Percentiles rank a stretch among this genome's conserved stretches.
Conservation (phyloP, 1,284 basidiomycete species). For the Marasmius sp. region DNA sequence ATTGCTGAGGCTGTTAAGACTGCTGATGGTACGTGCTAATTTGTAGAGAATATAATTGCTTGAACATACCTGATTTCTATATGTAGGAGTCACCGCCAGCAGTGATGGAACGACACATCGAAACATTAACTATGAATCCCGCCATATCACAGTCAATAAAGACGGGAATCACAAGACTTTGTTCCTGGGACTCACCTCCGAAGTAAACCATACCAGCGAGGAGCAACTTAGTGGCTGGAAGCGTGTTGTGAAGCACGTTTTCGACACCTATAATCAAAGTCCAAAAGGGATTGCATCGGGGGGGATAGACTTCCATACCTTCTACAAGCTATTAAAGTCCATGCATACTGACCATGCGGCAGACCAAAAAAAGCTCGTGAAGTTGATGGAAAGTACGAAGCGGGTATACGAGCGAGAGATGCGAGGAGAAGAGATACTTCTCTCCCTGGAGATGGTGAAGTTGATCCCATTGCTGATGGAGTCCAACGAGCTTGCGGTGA, state of each 20-base stretch:
- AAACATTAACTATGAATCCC: conserved; percentile 21
- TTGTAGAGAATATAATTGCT: neutral
- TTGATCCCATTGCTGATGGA: conserved; percentile 7
- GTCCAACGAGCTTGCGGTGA: neutral
- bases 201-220: conserved; percentile 22
- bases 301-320: conserved; percentile 6
- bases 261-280: conserved; percentile 11
- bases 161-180: neutral
- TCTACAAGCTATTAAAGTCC: conserved; percentile 13
- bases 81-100: conserved; percentile 18
- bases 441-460: neutral
- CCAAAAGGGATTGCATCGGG: conserved; percentile 2
- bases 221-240: conserved; percentile 21
- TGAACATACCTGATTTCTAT: neutral
- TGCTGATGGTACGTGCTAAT: conserved; percentile 11
- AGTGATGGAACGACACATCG: conserved; percentile 23
- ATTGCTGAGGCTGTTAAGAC: conserved; percentile 14
- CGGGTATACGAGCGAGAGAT: conserved; percentile 9
- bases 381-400: conserved; percentile 17
- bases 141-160: conserved; percentile 13
- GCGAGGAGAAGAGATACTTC: conserved; percentile 12
- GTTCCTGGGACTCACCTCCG: conserved; percentile 18
- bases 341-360: conserved; percentile 24
- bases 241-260: conserved; percentile 1
- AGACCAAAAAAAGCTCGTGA: conserved; percentile 24